phyloP scores from a whole-genome alignment of 176 grass and related monocot genomes.

The Ensete glaucum region DNA sequence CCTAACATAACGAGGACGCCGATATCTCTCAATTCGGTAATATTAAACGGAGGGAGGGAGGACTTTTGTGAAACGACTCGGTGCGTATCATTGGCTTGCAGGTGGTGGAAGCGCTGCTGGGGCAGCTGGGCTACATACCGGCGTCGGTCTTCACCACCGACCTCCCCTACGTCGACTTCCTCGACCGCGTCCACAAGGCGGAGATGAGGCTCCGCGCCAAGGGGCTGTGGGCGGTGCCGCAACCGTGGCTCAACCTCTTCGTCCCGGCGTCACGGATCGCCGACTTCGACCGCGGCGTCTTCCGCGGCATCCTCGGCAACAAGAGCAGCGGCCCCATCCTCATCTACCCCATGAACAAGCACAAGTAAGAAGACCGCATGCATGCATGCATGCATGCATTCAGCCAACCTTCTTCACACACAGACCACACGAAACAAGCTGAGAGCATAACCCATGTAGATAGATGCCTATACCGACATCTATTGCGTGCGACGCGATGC shows the following conservation, averaged over 20 bases:
- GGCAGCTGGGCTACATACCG: slow-evolving; percentile 55
- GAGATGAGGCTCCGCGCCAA: slow-evolving; percentile 76
- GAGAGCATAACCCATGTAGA: no score
- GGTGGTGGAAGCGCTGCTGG: slow-evolving; percentile 64
- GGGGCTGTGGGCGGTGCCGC: slow-evolving; percentile 91
- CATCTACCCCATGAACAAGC: slow-evolving; percentile 98
- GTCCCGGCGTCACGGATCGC: slow-evolving; percentile 80
- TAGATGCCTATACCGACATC: no score
- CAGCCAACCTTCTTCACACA: no score
- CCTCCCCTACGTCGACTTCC: slow-evolving; percentile 78
- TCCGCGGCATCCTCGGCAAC: slow-evolving; percentile 62
- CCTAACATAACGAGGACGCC: no score
- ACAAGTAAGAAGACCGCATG: slow-evolving; percentile 37
- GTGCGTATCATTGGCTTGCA: slow-evolving; percentile 3
- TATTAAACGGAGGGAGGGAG: no score
- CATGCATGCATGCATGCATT: slow-evolving; percentile 3
- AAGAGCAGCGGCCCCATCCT: slow-evolving; percentile 80
- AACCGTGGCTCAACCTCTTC: slow-evolving; percentile 99
- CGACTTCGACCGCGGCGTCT: slow-evolving; percentile 79
- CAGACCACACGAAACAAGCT: no score
- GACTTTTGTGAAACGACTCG: no score
- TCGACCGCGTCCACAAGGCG: slow-evolving; percentile 84
- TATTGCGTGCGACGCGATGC: no score
- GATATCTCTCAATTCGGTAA: no score
- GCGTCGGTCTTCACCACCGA: slow-evolving; percentile 88